Evolutionary conservation across 139 green algal genomes (phyloP).

Genomic region (Picochlorum sp.): DNA sequence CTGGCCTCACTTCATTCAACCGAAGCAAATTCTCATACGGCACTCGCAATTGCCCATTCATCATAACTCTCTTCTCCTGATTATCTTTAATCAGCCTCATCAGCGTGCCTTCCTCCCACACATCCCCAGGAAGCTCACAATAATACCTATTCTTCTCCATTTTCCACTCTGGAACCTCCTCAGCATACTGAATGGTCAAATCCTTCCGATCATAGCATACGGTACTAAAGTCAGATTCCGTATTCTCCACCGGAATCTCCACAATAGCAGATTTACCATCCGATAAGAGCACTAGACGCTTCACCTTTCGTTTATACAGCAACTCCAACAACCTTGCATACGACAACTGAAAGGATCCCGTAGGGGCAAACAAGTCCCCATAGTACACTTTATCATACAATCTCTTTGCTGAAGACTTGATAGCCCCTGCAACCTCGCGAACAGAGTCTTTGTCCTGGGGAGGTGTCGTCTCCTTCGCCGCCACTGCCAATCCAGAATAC

Average conservation of each 20-base stretch:
- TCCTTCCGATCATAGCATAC: constrained; percentile 21
- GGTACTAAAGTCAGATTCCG: constrained; percentile 17
- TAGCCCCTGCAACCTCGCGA: background rate
- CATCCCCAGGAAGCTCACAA: constrained; percentile 57
- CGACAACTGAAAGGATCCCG: constrained; percentile 34
- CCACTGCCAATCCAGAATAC: too few relatives aligned
- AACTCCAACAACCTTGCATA: constrained; percentile 54
- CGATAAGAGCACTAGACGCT: constrained; percentile 50
- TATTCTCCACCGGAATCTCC: constrained; percentile 50
- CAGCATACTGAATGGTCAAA: constrained; percentile 35
- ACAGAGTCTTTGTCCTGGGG: too few relatives aligned
- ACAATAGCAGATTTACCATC: constrained; percentile 60
- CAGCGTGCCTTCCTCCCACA: constrained; percentile 58
- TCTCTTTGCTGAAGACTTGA: constrained; percentile 8
- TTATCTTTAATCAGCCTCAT: constrained; percentile 51
- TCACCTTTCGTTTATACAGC: constrained; percentile 41
- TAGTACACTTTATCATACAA: constrained; percentile 38
- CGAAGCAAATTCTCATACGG: constrained; percentile 18
- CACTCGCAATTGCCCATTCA: constrained; percentile 4
- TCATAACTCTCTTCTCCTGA: constrained; percentile 26
- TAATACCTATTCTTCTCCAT: constrained; percentile 75
- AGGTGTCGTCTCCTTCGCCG: too few relatives aligned
- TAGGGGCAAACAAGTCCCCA: constrained; percentile 35
- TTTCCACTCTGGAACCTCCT: constrained; percentile 41
- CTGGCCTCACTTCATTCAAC: constrained; percentile 38